A percentile compares a stretch with the other conserved stretches of the same genome.
phyloP scores from a whole-genome alignment of 345 rosid species.

The Citrus reticulata region DNA sequence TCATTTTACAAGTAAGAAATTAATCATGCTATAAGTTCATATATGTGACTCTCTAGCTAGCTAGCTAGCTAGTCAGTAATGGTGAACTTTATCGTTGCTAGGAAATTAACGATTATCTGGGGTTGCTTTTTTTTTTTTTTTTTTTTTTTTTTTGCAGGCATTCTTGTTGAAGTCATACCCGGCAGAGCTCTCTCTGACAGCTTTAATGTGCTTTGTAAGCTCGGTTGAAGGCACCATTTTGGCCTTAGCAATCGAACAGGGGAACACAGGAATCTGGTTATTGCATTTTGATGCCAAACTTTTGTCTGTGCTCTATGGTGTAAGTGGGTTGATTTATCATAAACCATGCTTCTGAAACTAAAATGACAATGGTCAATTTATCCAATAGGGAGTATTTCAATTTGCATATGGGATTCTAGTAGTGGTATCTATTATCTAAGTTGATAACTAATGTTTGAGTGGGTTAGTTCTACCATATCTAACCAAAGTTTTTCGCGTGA shows the following conservation, averaged over 20 bases:
- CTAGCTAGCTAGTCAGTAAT: too few species aligned
- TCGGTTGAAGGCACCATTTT: slow-evolving; percentile 43
- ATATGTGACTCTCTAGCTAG: too few species aligned
- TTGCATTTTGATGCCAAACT: slow-evolving; percentile 39
- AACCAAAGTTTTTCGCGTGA: too few species aligned
- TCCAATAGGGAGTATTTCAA: too few species aligned
- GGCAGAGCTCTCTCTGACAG: slow-evolving; percentile 61
- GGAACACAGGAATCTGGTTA: slow-evolving; percentile 48
- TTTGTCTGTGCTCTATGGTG: slow-evolving; percentile 30
- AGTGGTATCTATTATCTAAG: too few species aligned
- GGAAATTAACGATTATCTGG: not conserved
- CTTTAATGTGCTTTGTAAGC: slow-evolving; percentile 61
- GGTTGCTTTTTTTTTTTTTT: not conserved
- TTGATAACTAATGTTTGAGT: too few species aligned
- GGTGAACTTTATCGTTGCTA: too few species aligned
- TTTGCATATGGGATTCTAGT: too few species aligned
- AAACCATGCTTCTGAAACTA: not conserved
- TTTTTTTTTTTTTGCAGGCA: slow-evolving; percentile 27
- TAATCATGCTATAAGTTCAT: too few species aligned
- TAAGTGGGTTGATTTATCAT: not conserved
- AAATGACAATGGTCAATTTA: not conserved
- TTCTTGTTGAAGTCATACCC: slow-evolving; percentile 52
- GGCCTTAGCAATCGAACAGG: slow-evolving; percentile 44
- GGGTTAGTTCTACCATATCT: too few species aligned
- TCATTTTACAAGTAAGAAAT: slow-evolving; percentile 49